These are phyloP conservation scores for Herpetospermum pedunculosum DNA, from an alignment of 306 rosid species.

Conservation along the genomic window DNA sequence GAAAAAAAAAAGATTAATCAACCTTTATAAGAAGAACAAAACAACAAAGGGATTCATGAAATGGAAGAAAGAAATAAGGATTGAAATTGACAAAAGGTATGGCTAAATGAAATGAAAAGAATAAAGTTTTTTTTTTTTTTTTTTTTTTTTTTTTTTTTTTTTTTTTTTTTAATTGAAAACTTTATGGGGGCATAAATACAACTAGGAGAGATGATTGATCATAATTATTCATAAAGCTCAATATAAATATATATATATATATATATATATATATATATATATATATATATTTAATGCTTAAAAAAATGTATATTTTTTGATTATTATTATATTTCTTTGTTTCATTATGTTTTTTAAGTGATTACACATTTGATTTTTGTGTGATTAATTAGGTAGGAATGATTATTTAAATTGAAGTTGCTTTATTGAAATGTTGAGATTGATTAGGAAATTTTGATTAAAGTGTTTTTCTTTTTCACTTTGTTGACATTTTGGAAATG, in stretches of 20 bases:
- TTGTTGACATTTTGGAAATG: no score
- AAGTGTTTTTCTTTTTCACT: background rate
- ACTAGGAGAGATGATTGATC: background rate
- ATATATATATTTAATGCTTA: no score
- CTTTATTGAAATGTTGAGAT: background rate
- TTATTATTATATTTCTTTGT: background rate
- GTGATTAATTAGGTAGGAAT: background rate
- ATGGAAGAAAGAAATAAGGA: no score
- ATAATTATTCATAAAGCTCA: background rate
- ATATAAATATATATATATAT: background rate
- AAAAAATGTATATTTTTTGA: no score
- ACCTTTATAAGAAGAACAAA: no score
- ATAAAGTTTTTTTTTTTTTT: background rate
- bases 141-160: background rate
- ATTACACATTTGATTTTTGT: background rate
- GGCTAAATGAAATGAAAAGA: background rate
- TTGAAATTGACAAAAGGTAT: background rate
- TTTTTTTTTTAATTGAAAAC: background rate
- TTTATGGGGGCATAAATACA: background rate
- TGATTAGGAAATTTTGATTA: background rate
- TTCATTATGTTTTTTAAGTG: background rate
- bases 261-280: background rate
- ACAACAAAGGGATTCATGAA: no score
- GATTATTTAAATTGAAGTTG: background rate
- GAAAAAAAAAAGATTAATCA: no score